A percentile compares a stretch with the other conserved stretches of the same genome.
Conservation (phyloP, 1,139 yeast species). For the Protomyces pachydermus region DNA sequence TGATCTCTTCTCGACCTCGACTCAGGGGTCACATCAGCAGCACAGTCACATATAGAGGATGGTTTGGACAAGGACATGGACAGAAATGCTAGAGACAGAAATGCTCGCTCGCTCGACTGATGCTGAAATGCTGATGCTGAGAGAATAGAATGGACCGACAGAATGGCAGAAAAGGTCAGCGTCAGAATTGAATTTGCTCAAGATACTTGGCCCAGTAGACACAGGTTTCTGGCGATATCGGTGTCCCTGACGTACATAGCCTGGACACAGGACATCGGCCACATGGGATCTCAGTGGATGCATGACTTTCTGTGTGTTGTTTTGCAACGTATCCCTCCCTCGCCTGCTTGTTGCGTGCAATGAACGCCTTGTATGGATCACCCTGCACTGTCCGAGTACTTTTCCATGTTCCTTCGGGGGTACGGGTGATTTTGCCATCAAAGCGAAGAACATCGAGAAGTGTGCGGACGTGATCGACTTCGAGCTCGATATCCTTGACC, state of each 20-base stretch:
- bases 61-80: too few relatives aligned
- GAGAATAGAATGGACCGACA: not conserved
- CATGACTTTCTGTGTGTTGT: slow-evolving; percentile 37
- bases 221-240: slow-evolving; percentile 40
- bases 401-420: slow-evolving; percentile 46
- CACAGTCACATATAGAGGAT: too few relatives aligned
- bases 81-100: not conserved
- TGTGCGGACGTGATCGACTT: slow-evolving; percentile 66
- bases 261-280: slow-evolving; percentile 39
- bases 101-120: not conserved
- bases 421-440: slow-evolving; percentile 77
- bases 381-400: slow-evolving; percentile 37
- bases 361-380: not conserved
- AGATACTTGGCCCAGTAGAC: slow-evolving; percentile 41
- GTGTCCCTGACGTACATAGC: slow-evolving; percentile 38
- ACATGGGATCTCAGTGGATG: slow-evolving; percentile 40
- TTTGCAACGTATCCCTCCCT: not conserved
- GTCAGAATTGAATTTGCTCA: not conserved
- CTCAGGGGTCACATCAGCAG: too few relatives aligned
- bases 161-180: not conserved
- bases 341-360: not conserved
- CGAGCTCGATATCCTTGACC: slow-evolving; percentile 76
- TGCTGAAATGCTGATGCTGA: not conserved
- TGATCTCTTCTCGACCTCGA: too few relatives aligned
- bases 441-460: slow-evolving; percentile 81